phyloP scores from a whole-genome alignment of 768 basidiomycete species.

The Suillus sp. region DNA sequence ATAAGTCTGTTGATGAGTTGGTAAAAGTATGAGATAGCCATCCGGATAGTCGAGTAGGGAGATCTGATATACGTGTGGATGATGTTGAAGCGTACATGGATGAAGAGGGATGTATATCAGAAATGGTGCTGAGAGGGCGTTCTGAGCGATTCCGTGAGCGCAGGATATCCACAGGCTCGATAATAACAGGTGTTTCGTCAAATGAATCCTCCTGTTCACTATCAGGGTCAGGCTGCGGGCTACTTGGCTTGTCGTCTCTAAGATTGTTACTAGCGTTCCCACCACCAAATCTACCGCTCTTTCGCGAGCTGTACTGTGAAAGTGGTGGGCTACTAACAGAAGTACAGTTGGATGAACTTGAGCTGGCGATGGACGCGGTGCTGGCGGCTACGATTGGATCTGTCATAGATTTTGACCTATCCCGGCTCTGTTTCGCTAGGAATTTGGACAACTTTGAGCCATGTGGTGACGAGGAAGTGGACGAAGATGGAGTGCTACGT shows the following conservation, averaged over 20 bases:
- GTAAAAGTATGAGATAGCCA: slow-evolving; percentile 83
- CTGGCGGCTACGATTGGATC: slow-evolving; percentile 39
- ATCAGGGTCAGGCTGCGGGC: slow-evolving; percentile 23
- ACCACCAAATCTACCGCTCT: slow-evolving; percentile 40
- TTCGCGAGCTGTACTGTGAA: slow-evolving; percentile 31
- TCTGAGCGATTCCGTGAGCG: slow-evolving; percentile 58
- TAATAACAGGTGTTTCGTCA: slow-evolving; percentile 64
- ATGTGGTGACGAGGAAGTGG: slow-evolving; percentile 44
- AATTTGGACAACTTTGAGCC: slow-evolving; percentile 66
- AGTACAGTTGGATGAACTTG: slow-evolving; percentile 40
- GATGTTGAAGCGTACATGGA: slow-evolving; percentile 51
- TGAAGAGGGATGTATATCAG: slow-evolving; percentile 45
- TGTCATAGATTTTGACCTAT: slow-evolving; percentile 58
- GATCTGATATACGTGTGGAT: slow-evolving; percentile 58
- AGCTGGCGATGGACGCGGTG: slow-evolving; percentile 41
- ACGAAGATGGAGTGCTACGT: slow-evolving; percentile 44
- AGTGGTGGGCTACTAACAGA: slow-evolving; percentile 34
- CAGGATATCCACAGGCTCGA: slow-evolving; percentile 60
- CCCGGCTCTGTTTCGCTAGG: slow-evolving; percentile 63
- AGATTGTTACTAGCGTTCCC: slow-evolving; percentile 15
- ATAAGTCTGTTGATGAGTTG: slow-evolving; percentile 70
- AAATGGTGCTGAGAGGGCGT: slow-evolving; percentile 50
- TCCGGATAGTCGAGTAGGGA: slow-evolving; percentile 75
- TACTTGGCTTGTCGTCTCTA: slow-evolving; percentile 24
- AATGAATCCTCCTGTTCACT: slow-evolving; percentile 36